Conservation (phyloP, 2,329 filamentous ascomycete genomes). For the Cercospora sp. region DNA sequence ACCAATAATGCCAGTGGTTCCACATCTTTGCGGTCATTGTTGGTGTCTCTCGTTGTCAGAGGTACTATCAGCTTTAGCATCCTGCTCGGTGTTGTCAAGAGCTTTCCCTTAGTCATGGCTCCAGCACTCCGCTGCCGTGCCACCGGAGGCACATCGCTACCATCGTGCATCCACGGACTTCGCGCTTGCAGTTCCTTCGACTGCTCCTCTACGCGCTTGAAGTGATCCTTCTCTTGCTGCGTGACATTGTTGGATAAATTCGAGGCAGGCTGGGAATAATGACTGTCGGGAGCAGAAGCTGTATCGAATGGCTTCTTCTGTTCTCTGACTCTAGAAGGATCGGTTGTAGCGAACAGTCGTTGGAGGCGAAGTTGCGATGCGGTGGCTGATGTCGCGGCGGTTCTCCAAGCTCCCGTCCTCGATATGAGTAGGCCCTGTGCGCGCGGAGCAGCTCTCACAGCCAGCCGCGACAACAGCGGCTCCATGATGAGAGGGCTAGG, state of each 20-base stretch:
- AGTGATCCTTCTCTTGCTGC: conserved; percentile 49
- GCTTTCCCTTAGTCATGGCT: conserved; percentile 70
- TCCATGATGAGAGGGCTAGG: conserved; percentile 27
- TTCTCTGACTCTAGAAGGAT: conserved; percentile 13
- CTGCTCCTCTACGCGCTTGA: conserved; percentile 43
- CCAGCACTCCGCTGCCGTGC: conserved; percentile 52
- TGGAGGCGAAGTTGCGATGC: conserved; percentile 8
- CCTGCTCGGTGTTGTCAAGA: conserved; percentile 76
- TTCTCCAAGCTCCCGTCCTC: conserved; percentile 20
- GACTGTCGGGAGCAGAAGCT: conserved; percentile 30
- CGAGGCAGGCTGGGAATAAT: conserved; percentile 38
- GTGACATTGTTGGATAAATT: conserved; percentile 48
- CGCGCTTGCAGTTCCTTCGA: conserved; percentile 59
- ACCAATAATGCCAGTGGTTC: conserved; percentile 82
- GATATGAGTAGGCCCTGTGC: conserved; percentile 1
- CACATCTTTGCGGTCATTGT: conserved; percentile 65
- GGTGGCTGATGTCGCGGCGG: conserved; percentile 12
- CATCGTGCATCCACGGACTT: conserved; percentile 66
- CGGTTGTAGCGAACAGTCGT: conserved; percentile 17
- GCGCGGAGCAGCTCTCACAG: conserved; percentile 30
- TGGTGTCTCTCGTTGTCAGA: conserved; percentile 62
- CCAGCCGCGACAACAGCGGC: conserved; percentile 32
- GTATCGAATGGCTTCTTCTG: conserved; percentile 27
- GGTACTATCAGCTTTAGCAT: conserved; percentile 80
- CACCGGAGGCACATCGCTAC: conserved; percentile 60